Evolutionary conservation across 257 asterid genomes (phyloP).

Genomic region (Coffea eugenioides): DNA sequence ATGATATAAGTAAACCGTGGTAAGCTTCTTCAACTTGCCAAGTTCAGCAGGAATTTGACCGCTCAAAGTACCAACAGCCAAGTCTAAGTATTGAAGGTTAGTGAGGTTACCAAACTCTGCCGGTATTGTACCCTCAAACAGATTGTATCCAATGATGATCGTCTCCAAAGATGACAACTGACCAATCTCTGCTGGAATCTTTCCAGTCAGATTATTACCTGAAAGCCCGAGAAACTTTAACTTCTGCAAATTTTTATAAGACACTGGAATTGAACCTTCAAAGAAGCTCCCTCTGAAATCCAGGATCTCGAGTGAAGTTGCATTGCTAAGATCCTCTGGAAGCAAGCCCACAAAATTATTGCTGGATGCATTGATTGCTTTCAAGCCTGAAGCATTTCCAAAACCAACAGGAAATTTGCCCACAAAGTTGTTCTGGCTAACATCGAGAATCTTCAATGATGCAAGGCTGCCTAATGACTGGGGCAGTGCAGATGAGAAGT

Average conservation of each 20-base stretch:
- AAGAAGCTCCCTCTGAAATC: constrained; percentile 74
- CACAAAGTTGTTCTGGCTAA: constrained; percentile 59
- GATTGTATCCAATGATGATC: constrained; percentile 60
- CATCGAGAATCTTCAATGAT: constrained; percentile 47
- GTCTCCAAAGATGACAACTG: constrained; percentile 51
- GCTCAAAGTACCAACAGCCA: constrained; percentile 63
- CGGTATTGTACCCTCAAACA: constrained; percentile 66
- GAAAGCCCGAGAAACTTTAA: constrained; percentile 69
- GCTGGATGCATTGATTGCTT: constrained; percentile 61
- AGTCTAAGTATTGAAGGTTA: constrained; percentile 60
- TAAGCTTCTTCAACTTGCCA: constrained; percentile 51
- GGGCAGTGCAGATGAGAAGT: constrained; percentile 42
- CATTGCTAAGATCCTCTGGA: constrained; percentile 60
- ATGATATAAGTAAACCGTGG: constrained; percentile 56
- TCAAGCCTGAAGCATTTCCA: constrained; percentile 42
- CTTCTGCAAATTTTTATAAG: constrained; percentile 49
- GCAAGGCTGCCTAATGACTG: constrained; percentile 42
- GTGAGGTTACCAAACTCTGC: constrained; percentile 58
- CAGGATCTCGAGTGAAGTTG: constrained; percentile 43
- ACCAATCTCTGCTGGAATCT: constrained; percentile 59
- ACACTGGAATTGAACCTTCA: constrained; percentile 63
- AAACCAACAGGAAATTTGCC: constrained; percentile 60
- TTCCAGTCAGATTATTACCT: constrained; percentile 71
- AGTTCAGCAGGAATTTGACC: constrained; percentile 60
- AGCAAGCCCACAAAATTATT: constrained; percentile 63